Evolutionary conservation across 495 filamentous ascomycete species (phyloP).

Genomic region (Penicillium arizonense): DNA sequence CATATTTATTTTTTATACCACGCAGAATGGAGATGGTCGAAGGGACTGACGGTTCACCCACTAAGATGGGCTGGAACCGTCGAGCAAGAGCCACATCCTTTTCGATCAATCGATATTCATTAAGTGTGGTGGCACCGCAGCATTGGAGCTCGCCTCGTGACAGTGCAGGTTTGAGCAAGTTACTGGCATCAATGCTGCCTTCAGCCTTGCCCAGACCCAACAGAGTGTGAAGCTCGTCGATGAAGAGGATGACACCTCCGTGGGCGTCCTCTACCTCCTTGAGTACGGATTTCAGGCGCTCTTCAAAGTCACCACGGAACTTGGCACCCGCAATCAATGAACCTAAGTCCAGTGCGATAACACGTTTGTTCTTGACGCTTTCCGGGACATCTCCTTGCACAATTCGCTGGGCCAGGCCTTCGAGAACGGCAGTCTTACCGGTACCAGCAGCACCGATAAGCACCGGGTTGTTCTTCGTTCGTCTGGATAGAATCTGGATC

Average conservation of each 20-base stretch:
- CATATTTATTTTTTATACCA: slow-evolving; percentile 95
- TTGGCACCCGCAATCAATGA: slow-evolving; percentile 94
- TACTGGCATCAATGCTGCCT: slow-evolving; percentile 94
- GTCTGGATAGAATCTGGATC: slow-evolving; percentile 86
- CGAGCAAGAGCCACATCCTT: slow-evolving; percentile 93
- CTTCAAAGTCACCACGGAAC: slow-evolving; percentile 94
- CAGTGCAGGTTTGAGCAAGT: slow-evolving; percentile 91
- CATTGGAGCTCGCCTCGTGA: slow-evolving; percentile 91
- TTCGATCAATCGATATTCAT: slow-evolving; percentile 89
- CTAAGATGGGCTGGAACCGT: slow-evolving; percentile 89
- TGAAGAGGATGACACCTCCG: slow-evolving; percentile 88
- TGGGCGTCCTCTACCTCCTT: slow-evolving; percentile 88
- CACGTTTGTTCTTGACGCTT: slow-evolving; percentile 91
- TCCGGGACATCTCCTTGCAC: slow-evolving; percentile 92
- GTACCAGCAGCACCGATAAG: slow-evolving; percentile 90
- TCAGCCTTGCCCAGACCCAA: slow-evolving; percentile 93
- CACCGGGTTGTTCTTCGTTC: slow-evolving; percentile 97
- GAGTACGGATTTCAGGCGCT: slow-evolving; percentile 84
- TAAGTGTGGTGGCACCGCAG: slow-evolving; percentile 90
- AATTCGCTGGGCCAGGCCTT: slow-evolving; percentile 89
- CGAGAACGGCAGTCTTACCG: slow-evolving; percentile 92
- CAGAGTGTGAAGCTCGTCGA: slow-evolving; percentile 91
- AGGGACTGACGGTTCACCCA: slow-evolving; percentile 83
- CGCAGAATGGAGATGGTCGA: slow-evolving; percentile 95
- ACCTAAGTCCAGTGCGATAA: slow-evolving; percentile 83